Percentiles rank a stretch among this genome's conserved stretches.
Conservation (phyloP, 768 basidiomycete species). For the Mycena vulgaris region DNA sequence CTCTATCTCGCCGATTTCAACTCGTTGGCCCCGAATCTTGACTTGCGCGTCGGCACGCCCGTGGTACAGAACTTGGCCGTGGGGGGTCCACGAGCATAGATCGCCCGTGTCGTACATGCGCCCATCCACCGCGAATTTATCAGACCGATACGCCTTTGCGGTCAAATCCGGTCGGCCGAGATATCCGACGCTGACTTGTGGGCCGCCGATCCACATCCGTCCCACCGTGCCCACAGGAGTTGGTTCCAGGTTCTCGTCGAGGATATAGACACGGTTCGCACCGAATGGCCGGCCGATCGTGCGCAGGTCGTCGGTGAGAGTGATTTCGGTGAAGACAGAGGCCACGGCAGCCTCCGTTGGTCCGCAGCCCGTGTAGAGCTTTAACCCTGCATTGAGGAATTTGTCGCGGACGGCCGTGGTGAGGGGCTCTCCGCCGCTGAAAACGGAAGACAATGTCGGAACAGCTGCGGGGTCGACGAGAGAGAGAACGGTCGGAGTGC, state of each 20-base stretch:
- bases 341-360: slow-evolving; percentile 11
- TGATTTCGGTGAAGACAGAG: slow-evolving; percentile 6
- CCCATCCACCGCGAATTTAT: background rate
- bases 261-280: slow-evolving; percentile 7
- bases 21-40: slow-evolving; percentile 9
- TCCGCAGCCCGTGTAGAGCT: background rate
- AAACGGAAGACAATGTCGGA: background rate
- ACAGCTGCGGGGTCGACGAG: slow-evolving; percentile 10
- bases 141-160: background rate
- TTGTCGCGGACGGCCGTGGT: background rate
- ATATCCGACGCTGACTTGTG: slow-evolving; percentile 9
- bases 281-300: slow-evolving; percentile 24
- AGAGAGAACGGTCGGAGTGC: slow-evolving; percentile 15
- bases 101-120: slow-evolving; percentile 22
- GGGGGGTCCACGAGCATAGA: slow-evolving; percentile 9
- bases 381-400: background rate
- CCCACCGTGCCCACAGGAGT: slow-evolving; percentile 1
- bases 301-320: background rate
- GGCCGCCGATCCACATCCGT: slow-evolving; percentile 9
- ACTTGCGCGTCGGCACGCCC: slow-evolving; percentile 16
- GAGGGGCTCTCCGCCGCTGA: slow-evolving; percentile 16
- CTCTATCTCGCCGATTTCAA: slow-evolving; percentile 16
- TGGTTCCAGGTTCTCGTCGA: background rate
- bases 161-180: slow-evolving; percentile 15
- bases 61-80: background rate